A percentile compares a stretch with the other conserved stretches of the same genome.
These are phyloP conservation scores for Phlebiopsis flavidoalba DNA, from an alignment of 768 basidiomycete genomes.

Conservation along the genomic window DNA sequence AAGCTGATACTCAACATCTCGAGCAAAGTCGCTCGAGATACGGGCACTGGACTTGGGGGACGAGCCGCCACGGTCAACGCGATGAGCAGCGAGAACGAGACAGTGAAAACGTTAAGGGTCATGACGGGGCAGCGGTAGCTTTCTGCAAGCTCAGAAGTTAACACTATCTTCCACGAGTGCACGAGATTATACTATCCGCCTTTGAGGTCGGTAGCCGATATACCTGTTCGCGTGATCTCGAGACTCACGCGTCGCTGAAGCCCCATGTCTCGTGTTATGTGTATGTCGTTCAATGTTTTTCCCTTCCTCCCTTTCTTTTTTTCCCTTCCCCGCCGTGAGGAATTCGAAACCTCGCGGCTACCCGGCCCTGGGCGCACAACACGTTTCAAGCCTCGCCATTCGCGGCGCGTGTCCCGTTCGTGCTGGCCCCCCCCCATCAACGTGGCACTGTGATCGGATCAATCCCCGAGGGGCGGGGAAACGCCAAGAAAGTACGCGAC, in stretches of 20 bases:
- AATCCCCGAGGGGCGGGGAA: background rate
- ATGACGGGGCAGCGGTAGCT: conserved; percentile 19
- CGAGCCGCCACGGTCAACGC: conserved; percentile 41
- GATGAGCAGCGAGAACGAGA: conserved; percentile 33
- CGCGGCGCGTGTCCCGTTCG: no score
- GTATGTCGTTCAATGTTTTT: no score
- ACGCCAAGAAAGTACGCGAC: background rate
- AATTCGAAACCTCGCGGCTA: background rate
- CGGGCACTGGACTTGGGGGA: conserved; percentile 30
- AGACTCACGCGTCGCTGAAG: background rate
- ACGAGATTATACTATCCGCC: no score
- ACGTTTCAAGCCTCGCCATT: background rate
- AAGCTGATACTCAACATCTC: conserved; percentile 23
- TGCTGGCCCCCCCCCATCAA: background rate
- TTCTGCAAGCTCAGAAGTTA: no score
- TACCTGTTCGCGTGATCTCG: background rate
- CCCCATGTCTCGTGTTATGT: background rate
- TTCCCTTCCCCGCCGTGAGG: background rate
- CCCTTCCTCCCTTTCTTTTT: no score
- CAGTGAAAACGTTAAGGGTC: conserved; percentile 31
- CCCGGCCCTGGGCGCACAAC: no score
- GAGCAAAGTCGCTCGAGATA: conserved; percentile 15
- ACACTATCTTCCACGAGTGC: no score
- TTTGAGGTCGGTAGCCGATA: no score
- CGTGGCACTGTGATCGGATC: background rate